These are phyloP conservation scores for Neurospora sublineolata DNA, from an alignment of 495 filamentous ascomycete species.

Conservation along the genomic window DNA sequence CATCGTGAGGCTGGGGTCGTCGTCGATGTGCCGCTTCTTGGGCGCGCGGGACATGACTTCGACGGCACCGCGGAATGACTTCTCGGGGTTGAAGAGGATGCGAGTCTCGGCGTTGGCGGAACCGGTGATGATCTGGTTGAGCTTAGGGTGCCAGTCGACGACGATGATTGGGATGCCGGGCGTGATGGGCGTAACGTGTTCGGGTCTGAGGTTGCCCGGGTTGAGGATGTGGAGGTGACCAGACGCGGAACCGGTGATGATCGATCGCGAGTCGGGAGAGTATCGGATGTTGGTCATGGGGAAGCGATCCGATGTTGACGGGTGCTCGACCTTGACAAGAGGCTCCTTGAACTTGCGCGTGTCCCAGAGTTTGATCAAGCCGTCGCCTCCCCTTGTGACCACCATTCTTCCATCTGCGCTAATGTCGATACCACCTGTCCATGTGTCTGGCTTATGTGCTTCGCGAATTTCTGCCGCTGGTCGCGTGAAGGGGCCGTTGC, in stretches of 20 bases:
- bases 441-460: constrained; percentile 72
- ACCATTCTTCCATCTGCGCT: constrained; percentile 83
- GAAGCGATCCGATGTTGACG: constrained; percentile 73
- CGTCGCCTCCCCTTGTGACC: constrained; percentile 79
- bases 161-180: constrained; percentile 70
- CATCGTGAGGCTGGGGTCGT: constrained; percentile 74
- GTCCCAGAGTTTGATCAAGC: constrained; percentile 82
- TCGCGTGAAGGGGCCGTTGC: constrained; percentile 75
- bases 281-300: constrained; percentile 80
- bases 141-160: constrained; percentile 81
- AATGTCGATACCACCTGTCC: constrained; percentile 89
- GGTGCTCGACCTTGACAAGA: constrained; percentile 63
- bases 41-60: constrained; percentile 86
- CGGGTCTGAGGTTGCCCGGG: constrained; percentile 71
- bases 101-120: constrained; percentile 82
- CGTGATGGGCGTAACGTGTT: constrained; percentile 76
- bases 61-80: constrained; percentile 70
- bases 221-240: constrained; percentile 91
- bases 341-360: constrained; percentile 90
- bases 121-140: constrained; percentile 93
- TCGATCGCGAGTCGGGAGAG: constrained; percentile 65
- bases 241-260: constrained; percentile 79
- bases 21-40: constrained; percentile 88
- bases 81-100: constrained; percentile 77
- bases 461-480: constrained; percentile 78